These are phyloP conservation scores for Phialophora macrospora DNA, from an alignment of 2,329 filamentous ascomycete genomes.

Conservation along the genomic window DNA sequence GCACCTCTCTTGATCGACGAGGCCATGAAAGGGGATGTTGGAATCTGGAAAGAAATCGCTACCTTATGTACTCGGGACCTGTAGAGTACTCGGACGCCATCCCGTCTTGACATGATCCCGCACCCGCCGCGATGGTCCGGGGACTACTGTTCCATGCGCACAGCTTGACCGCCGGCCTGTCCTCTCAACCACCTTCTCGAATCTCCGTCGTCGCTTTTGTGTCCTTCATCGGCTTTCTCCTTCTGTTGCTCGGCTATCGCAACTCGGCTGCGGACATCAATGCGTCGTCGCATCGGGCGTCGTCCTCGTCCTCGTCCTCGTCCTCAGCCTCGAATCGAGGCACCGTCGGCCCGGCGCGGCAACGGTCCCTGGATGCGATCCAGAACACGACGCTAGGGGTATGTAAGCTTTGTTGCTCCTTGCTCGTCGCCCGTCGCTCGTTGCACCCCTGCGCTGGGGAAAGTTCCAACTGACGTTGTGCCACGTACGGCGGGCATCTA, in stretches of 20 bases:
- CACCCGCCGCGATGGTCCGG: background rate
- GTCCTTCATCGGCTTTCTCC: background rate
- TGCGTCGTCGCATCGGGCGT: background rate
- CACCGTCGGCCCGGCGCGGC: background rate
- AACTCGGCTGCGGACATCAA: background rate
- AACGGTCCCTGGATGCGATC: background rate
- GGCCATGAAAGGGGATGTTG: background rate
- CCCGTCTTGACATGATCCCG: background rate
- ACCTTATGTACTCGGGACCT: too few species aligned
- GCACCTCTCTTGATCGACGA: background rate
- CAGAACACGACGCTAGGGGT: constrained; percentile 2
- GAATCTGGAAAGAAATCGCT: background rate
- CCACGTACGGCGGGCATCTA: background rate
- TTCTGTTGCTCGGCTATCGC: background rate
- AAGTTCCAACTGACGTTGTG: background rate
- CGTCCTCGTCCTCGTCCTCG: background rate
- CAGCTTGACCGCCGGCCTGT: background rate
- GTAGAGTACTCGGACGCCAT: too few species aligned
- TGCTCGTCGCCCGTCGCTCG: background rate
- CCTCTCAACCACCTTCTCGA: background rate
- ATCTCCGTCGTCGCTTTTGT: background rate
- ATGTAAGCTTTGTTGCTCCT: background rate
- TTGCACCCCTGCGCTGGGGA: background rate
- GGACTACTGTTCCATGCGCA: background rate
- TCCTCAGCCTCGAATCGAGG: background rate